These are phyloP conservation scores for Thalassiosira ordinaria DNA, from an alignment of 352 stramenopile species.

Conservation along the genomic window DNA sequence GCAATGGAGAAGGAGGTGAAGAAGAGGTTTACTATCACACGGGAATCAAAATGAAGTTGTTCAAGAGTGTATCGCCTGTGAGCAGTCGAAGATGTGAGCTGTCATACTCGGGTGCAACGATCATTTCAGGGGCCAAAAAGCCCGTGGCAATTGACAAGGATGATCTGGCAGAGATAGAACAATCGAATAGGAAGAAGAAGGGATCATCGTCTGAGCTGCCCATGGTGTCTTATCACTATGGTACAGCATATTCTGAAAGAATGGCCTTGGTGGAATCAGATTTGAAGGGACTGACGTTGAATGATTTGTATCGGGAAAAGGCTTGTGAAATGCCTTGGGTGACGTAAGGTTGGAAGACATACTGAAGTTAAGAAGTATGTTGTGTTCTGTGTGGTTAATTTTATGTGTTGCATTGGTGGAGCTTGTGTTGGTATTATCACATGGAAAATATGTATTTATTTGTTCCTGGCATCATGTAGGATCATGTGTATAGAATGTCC, in stretches of 20 bases:
- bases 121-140: conserved; percentile 40
- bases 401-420: not conserved
- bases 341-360: not conserved
- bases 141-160: conserved; percentile 27
- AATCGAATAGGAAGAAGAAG: conserved; percentile 27
- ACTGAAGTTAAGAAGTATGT: too few relatives aligned
- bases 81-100: conserved; percentile 34
- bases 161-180: conserved; percentile 50
- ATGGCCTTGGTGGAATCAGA: conserved; percentile 56
- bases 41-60: conserved; percentile 56
- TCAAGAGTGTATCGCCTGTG: conserved; percentile 19
- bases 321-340: conserved; percentile 1
- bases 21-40: conserved; percentile 61
- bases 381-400: too few relatives aligned
- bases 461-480: too few relatives aligned
- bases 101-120: conserved; percentile 32
- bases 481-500: not conserved
- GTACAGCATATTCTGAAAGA: conserved; percentile 60
- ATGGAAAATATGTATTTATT: not conserved
- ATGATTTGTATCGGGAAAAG: conserved; percentile 65
- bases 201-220: conserved; percentile 30
- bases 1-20: conserved; percentile 36
- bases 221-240: conserved; percentile 65
- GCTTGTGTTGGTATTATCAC: not conserved
- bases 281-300: conserved; percentile 56